Percentiles rank a stretch among this genome's conserved stretches.
Evolutionary conservation across 2,329 filamentous ascomycete genomes (phyloP).

Genomic region (Phaeoacremonium minimum): DNA sequence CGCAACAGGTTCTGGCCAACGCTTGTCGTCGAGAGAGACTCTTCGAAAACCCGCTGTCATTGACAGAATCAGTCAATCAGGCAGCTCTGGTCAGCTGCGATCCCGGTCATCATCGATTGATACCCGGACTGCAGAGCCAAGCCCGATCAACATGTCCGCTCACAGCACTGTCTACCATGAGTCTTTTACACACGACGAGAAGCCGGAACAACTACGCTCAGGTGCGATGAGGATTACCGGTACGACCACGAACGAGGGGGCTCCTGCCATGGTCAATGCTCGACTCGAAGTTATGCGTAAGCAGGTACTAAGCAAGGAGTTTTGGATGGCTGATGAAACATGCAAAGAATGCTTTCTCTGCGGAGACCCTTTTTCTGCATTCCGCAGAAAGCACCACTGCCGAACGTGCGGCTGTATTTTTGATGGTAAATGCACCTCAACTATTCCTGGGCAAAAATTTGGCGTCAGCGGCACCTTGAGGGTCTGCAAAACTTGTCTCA

Average conservation of each 20-base stretch:
- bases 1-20: constrained; percentile 7
- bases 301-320: constrained; percentile 88
- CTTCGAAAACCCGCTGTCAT: constrained; percentile 46
- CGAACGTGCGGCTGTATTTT: constrained; percentile 97
- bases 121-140: constrained; percentile 51
- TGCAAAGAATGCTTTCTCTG: constrained; percentile 97
- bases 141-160: constrained; percentile 52
- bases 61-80: constrained; percentile 47
- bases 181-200: constrained; percentile 45
- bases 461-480: constrained; percentile 79
- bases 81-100: constrained; percentile 33
- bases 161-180: constrained; percentile 55
- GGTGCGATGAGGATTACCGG: constrained; percentile 49
- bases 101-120: constrained; percentile 59
- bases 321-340: constrained; percentile 99
- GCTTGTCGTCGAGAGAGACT: constrained; percentile 25
- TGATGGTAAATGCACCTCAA: constrained; percentile 89
- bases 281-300: constrained; percentile 71
- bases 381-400: constrained; percentile 94
- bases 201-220: constrained; percentile 38
- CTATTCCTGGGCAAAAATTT: constrained; percentile 84
- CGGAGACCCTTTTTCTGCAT: constrained; percentile 84
- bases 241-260: constrained; percentile 51
- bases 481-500: constrained; percentile 89
- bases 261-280: constrained; percentile 54